Evolutionary conservation across 768 basidiomycete species (phyloP).

Genomic region (Xerocomus spinulosus): DNA sequence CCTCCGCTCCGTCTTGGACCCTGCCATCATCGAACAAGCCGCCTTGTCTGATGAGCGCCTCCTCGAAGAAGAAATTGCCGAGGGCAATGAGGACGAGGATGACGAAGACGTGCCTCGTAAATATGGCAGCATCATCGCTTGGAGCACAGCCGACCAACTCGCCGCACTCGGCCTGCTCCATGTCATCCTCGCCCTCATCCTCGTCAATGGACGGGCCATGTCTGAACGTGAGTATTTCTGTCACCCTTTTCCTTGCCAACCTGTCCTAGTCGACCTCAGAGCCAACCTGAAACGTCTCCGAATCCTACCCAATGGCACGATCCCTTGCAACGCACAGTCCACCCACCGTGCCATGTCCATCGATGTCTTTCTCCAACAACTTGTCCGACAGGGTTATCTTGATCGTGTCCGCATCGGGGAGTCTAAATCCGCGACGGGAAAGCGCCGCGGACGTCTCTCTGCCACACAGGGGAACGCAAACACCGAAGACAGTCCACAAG

Average conservation of each 20-base stretch:
- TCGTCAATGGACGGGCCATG: constrained; percentile 74
- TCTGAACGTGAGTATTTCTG: constrained; percentile 59
- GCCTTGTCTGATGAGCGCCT: constrained; percentile 43
- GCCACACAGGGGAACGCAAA: constrained; percentile 36
- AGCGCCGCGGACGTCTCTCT: constrained; percentile 54
- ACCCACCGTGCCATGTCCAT: constrained; percentile 51
- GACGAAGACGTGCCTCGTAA: constrained; percentile 47
- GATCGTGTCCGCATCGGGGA: constrained; percentile 59
- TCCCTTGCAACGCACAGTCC: constrained; percentile 51
- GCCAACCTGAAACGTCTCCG: constrained; percentile 64
- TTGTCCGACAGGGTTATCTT: constrained; percentile 73
- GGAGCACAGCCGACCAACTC: constrained; percentile 65
- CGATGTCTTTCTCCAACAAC: constrained; percentile 59
- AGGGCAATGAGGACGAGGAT: constrained; percentile 43
- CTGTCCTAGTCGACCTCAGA: constrained; percentile 62
- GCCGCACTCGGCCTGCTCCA: constrained; percentile 71
- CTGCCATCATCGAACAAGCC: constrained; percentile 57
- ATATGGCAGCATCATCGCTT: constrained; percentile 70
- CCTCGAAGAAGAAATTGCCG: constrained; percentile 46
- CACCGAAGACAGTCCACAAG: constrained; percentile 21
- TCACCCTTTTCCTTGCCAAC: background rate
- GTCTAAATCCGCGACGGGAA: constrained; percentile 40
- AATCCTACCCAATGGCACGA: constrained; percentile 43
- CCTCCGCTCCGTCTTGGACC: constrained; percentile 68
- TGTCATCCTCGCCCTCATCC: constrained; percentile 75